Percentiles rank a stretch among this genome's conserved stretches.
These are phyloP conservation scores for Alternaria consortialis DNA, from an alignment of 2,329 filamentous ascomycete genomes.

Conservation along the genomic window DNA sequence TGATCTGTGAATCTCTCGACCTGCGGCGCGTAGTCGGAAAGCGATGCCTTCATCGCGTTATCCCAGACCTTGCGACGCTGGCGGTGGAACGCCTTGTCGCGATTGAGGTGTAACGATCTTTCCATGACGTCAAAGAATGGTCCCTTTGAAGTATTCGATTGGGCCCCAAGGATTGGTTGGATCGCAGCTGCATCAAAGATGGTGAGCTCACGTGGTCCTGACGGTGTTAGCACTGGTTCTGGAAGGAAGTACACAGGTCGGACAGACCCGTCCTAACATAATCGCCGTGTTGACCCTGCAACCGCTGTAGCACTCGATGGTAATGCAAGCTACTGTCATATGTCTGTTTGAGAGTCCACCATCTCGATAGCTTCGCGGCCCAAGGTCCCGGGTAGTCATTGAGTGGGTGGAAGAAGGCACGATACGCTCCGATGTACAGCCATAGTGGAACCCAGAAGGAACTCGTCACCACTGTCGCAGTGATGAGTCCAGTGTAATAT, in stretches of 20 bases:
- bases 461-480: constrained; percentile 18
- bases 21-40: constrained; percentile 31
- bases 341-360: constrained; percentile 32
- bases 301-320: constrained; percentile 26
- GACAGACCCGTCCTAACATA: constrained; percentile 36
- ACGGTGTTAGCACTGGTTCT: constrained; percentile 7
- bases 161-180: constrained; percentile 28
- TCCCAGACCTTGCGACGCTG: constrained; percentile 42
- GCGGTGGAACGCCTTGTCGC: constrained; percentile 37
- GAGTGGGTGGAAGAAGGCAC: constrained; percentile 37
- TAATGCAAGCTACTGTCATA: constrained; percentile 26
- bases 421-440: constrained; percentile 33
- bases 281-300: constrained; percentile 37
- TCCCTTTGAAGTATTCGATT: constrained; percentile 37
- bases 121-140: constrained; percentile 37
- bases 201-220: constrained; percentile 36
- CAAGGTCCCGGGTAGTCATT: constrained; percentile 32
- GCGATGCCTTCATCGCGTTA: constrained; percentile 38
- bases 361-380: constrained; percentile 34
- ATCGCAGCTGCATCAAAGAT: constrained; percentile 36
- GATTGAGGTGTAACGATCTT: constrained; percentile 36
- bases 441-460: constrained; percentile 31
- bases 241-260: neutral
- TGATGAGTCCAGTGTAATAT: constrained; percentile 15
- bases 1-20: constrained; percentile 37